Conservation (phyloP, 78 protist species). For the Chrysochromulina parva region DNA sequence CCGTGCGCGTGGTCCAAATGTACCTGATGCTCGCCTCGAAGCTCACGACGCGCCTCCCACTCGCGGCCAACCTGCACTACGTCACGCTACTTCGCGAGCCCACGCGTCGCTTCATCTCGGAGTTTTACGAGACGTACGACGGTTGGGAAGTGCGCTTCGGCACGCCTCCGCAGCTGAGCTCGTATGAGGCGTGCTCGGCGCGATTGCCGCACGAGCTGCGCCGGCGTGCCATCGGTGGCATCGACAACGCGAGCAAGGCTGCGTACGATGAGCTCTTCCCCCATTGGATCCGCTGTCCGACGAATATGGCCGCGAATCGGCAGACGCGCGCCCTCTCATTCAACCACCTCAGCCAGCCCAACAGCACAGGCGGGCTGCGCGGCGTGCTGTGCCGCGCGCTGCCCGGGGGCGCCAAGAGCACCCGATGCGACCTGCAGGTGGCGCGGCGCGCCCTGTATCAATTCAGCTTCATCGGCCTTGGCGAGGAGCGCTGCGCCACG, state of each 20-base stretch:
- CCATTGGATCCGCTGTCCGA: no score
- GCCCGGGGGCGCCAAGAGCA: background rate
- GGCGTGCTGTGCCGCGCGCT: background rate
- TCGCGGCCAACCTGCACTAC: background rate
- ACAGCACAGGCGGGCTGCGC: background rate
- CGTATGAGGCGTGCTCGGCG: no score
- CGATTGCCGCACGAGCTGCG: no score
- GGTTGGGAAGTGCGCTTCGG: background rate
- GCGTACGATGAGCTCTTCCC: no score
- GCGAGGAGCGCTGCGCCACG: background rate
- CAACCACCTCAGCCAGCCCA: background rate
- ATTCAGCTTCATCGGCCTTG: background rate
- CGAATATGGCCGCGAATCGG: background rate
- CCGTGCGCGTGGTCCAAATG: background rate
- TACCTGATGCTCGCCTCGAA: background rate
- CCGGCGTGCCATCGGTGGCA: no score
- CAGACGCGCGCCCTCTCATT: background rate
- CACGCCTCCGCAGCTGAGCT: background rate
- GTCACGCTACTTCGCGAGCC: slow-evolving; percentile 11
- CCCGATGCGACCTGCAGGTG: background rate
- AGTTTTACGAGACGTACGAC: slow-evolving; percentile 4
- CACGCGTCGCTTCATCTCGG: background rate
- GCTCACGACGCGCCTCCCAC: background rate
- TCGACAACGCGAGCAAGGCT: no score
- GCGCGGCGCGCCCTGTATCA: background rate